Evolutionary conservation across 495 filamentous ascomycete genomes (phyloP), one percentile per base, ranked within the genome.

Genomic region (Xylaria curta): DNA sequence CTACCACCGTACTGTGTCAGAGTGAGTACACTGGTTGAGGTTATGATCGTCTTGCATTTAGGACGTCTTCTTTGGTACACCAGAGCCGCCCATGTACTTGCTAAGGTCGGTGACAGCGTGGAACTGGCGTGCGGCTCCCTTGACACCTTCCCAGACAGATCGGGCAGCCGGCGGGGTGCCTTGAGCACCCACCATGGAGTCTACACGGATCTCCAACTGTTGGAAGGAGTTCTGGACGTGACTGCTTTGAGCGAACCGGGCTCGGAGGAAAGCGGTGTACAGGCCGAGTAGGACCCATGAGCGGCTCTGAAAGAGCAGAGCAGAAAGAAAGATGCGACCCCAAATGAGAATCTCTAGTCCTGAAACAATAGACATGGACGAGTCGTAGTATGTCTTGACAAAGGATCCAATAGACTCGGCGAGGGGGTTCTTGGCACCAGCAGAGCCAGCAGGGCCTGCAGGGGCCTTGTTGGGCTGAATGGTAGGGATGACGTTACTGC

Each of bases 321-420:
- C 92, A 44, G 91, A 90, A 24, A 92, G 82, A 65, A 95, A 81
- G 68, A 99, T 80, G 76, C 97, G 94, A 81, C 91, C 84, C 89
- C 94, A 94, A 69, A 98, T 89, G 28, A 87, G 79, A 69, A 96
- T 90, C 81, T 96, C 93, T 40, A 96, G 88, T 42, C 82, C 80
- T 19, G 93, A 89, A 40, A 96, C 93, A 40, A 95, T 86, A 72
- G 91, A 91, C 93, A 96, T 96, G 75, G 91, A 91, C 59, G 88
- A 82, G 80, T 98, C 97, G 78, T 98, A 98, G 87, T 98, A 97
- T 79, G 95, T 89, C 89, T 98, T 99, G 81, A 99, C 94, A 78
- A 99, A 99, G 71, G 85, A 84, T 62, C 93, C 94, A 79, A 99
- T 97, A 71, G 85, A 89, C 67, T 98, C 94, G 19, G 92, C 89